These are phyloP conservation scores for Candida manassasensis DNA, from an alignment of 805 yeast species.

Conservation along the genomic window DNA sequence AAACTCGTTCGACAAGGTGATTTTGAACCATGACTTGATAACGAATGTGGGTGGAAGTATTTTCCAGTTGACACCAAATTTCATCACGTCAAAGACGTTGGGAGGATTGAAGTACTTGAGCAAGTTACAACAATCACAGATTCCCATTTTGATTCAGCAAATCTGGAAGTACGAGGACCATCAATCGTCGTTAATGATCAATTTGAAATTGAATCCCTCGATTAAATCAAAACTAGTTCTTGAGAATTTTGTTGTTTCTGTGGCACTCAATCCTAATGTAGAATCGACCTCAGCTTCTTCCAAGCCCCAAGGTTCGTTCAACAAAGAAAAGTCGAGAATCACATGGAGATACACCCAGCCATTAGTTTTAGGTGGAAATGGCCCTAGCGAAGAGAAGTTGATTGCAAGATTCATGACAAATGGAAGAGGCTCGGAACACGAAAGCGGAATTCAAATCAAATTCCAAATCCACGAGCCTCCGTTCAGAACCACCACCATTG, in stretches of 20 bases:
- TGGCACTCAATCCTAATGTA: conserved; percentile 54
- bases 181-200: conserved; percentile 81
- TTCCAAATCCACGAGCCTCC: conserved; percentile 49
- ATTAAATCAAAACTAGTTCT: conserved; percentile 38
- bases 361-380: conserved; percentile 29
- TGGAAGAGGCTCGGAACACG: conserved; percentile 65
- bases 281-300: conserved; percentile 72
- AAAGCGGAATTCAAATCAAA: conserved; percentile 67
- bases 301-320: conserved; percentile 89
- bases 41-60: conserved; percentile 21
- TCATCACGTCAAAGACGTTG: conserved; percentile 58
- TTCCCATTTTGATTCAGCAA: conserved; percentile 73
- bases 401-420: conserved; percentile 84
- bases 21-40: conserved; percentile 36
- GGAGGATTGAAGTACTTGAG: conserved; percentile 79
- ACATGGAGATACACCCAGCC: conserved; percentile 68
- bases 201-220: conserved; percentile 52
- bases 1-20: conserved; percentile 47
- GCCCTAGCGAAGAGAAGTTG: conserved; percentile 54
- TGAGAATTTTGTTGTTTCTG: conserved; percentile 58
- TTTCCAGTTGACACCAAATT: conserved; percentile 43
- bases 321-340: conserved; percentile 77
- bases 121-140: conserved; percentile 30
- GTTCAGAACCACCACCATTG: conserved; percentile 36
- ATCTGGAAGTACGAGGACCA: conserved; percentile 85